phyloP scores from a whole-genome alignment of 148 eudicot genomes.

The Nepenthes gracilis region DNA sequence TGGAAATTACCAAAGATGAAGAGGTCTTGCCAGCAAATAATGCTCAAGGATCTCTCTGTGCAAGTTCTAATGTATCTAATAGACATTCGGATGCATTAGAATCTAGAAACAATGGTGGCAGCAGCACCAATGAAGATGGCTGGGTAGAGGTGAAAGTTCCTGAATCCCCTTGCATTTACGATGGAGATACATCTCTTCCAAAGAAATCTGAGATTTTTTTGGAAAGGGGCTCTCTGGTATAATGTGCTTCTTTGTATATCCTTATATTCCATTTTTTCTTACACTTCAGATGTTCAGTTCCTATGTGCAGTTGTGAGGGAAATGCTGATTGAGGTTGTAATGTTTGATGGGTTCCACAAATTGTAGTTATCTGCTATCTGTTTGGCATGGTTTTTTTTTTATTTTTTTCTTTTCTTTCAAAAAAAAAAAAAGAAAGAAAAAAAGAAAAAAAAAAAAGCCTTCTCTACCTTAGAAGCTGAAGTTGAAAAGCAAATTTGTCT shows the following conservation, averaged over 20 bases:
- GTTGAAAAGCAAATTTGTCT: not conserved
- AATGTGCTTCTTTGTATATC: not conserved
- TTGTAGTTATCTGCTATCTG: too few relatives aligned
- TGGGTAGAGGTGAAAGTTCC: conserved; percentile 78
- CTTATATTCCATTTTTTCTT: not conserved
- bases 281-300: too few relatives aligned
- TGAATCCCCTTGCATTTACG: conserved; percentile 17
- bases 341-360: too few relatives aligned
- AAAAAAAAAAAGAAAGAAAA: too few relatives aligned
- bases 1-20: conserved; percentile 21
- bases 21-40: conserved; percentile 26
- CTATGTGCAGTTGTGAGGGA: too few relatives aligned
- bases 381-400: too few relatives aligned
- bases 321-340: too few relatives aligned
- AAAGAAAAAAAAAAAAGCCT: too few relatives aligned
- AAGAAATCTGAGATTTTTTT: conserved; percentile 10
- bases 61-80: conserved; percentile 13
- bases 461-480: not conserved
- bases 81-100: conserved; percentile 18
- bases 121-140: conserved; percentile 47
- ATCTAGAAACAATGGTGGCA: conserved; percentile 21
- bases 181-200: conserved; percentile 10
- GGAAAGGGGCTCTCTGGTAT: conserved; percentile 35
- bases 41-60: conserved; percentile 18
- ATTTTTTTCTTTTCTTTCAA: too few relatives aligned